Evolutionary conservation across 345 rosid species (phyloP).

Genomic region (Citrus mangshanensis): DNA sequence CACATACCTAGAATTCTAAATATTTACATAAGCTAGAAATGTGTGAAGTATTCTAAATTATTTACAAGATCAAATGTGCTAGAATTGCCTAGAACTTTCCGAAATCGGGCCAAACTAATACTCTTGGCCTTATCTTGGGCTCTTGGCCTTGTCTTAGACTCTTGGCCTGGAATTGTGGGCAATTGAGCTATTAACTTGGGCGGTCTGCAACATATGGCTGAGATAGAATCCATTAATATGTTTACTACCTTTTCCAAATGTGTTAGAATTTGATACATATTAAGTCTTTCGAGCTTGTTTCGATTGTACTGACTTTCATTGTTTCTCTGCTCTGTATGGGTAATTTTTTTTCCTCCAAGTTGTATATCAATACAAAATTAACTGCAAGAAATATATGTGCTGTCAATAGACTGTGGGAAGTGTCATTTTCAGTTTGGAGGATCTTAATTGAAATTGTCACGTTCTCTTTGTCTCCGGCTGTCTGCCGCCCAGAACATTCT

Average conservation of each 20-base stretch:
- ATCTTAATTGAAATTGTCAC: neutral
- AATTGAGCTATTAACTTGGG: accelerated
- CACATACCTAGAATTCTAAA: too few species aligned
- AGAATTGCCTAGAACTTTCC: accelerated
- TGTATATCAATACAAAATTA: neutral
- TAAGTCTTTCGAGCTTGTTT: neutral
- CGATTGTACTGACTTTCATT: neutral
- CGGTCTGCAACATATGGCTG: too few species aligned
- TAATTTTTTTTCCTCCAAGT: neutral
- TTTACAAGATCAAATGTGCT: accelerated
- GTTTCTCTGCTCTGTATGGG: neutral
- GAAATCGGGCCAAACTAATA: too few species aligned
- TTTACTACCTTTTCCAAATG: neutral
- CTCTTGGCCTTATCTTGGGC: too few species aligned
- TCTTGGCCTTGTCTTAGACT: too few species aligned
- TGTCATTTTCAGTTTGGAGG: neutral
- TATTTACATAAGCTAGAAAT: too few species aligned
- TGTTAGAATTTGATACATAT: neutral
- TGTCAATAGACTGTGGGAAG: neutral
- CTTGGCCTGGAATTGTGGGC: too few species aligned
- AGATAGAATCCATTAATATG: neutral
- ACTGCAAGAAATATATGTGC: neutral
- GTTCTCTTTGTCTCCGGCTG: neutral
- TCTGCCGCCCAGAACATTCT: neutral
- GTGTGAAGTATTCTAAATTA: too few species aligned